Base-by-base conservation (phyloP, 768 basidiomycete species). In the Podaxis sp. region DNA sequence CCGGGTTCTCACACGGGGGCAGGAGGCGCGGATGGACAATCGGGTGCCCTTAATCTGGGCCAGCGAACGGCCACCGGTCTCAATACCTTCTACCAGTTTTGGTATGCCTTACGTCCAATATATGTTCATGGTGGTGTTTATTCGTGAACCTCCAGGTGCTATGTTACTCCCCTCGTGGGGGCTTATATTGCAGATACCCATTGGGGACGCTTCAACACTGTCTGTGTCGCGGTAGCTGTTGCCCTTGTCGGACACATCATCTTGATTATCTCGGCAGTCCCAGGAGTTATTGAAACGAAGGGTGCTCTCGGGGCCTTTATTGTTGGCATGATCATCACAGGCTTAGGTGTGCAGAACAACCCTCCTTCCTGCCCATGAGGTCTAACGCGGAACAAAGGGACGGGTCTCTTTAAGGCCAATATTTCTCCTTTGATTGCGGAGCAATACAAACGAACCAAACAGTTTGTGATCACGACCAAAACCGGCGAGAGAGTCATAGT, bases 351-450 rank as follows among this genome's bases (percentile, higher is more conserved):
- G 71, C 65, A 36, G 20, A 55, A n/a, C 46, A 30, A 6, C 22
- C 11, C 12, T 50, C 51, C 20, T 8, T 41, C 17, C 2, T 22
- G 1, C 38, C 12, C 30, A 10, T 2, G 58, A 37, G 11, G 5
- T 20, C 54, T 15, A 56, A 58, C 1, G 33, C 73, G 17, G 22
- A 13, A 26, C 13, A n/a, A 51, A 74, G 85, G 89, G 12, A 83
- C 89, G 10, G 90, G 89, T 4, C 75, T 87, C 20, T 90, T 92
- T 82, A 91, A 93, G 74, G 74, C 86, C 2, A 92, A 91, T 71
- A 86, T 93, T 64, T 88, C 87, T 0, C 90, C 91, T 1, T 77
- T 93, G 65, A 81, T 93, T 20, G 91, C 91, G 4, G 91, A 93
- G 71, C 91, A 93, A 68, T 88, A 88, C 70, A 81, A 75, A 62